Percentiles rank a stretch among this genome's conserved stretches.
Conservation (phyloP, 2,329 filamentous ascomycete genomes). For the Fusarium sp. region DNA sequence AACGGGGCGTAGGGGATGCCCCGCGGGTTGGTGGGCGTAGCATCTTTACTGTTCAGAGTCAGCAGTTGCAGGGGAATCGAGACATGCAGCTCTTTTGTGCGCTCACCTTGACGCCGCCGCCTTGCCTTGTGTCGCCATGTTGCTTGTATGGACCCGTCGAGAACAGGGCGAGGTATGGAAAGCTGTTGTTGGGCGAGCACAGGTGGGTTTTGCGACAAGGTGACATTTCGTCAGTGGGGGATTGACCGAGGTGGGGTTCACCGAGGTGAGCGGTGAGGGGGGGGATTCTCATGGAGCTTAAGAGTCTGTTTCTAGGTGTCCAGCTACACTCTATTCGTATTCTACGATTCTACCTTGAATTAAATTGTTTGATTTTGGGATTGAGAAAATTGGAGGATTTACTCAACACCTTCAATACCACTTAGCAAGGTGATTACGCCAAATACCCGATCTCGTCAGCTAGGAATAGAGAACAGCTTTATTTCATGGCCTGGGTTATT, state of each 20-base stretch:
- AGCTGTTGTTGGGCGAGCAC: constrained; percentile 38
- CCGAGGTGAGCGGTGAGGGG: constrained; percentile 45
- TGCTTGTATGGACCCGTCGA: constrained; percentile 39
- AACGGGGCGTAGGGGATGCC: constrained; percentile 88
- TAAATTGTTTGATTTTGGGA: neutral
- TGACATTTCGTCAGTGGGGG: constrained; percentile 47
- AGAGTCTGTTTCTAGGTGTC: neutral
- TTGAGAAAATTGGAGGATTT: neutral
- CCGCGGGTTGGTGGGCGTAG: constrained; percentile 77
- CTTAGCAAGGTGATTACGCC: neutral
- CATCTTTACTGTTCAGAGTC: constrained; percentile 55
- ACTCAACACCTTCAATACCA: neutral
- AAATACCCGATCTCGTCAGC: neutral
- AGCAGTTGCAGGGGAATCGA: constrained; percentile 13
- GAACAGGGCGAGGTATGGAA: constrained; percentile 34
- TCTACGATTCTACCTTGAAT: neutral
- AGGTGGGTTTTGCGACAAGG: constrained; percentile 45
- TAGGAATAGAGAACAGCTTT: neutral
- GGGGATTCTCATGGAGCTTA: constrained; percentile 34
- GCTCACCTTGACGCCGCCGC: constrained; percentile 50
- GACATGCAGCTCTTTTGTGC: neutral
- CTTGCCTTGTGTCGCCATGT: constrained; percentile 58
- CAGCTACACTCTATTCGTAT: neutral
- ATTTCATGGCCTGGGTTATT: neutral
- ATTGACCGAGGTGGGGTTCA: constrained; percentile 38